Evolutionary conservation across 805 yeast species (phyloP).

Genomic region (fission yeast (Schizosaccharomyces pombe)): DNA sequence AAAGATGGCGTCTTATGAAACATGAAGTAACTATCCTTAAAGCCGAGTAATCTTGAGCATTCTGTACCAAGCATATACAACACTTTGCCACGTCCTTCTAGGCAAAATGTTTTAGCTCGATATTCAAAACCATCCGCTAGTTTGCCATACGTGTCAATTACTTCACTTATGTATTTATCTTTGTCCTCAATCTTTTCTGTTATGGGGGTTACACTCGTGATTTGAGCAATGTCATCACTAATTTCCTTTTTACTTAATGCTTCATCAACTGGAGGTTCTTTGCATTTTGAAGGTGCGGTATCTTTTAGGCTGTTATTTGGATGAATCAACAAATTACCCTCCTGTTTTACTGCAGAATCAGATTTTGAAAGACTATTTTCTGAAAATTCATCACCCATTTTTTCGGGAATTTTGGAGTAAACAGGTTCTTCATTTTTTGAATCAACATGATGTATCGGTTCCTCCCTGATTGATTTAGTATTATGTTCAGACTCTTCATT

Average conservation of each 20-base stretch:
- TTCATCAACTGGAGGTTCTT: background rate
- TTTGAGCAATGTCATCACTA: constrained; percentile 7
- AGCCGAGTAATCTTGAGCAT: constrained; percentile 21
- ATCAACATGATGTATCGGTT: too few relatives aligned
- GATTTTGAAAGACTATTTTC: too few relatives aligned
- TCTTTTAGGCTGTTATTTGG: too few relatives aligned
- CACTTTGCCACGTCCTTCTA: constrained; percentile 7
- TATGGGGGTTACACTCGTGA: constrained; percentile 5
- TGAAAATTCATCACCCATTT: too few relatives aligned
- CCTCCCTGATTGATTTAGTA: too few relatives aligned
- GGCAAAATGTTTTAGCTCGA: background rate
- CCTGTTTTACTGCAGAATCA: too few relatives aligned
- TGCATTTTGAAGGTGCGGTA: too few relatives aligned
- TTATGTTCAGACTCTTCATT: too few relatives aligned
- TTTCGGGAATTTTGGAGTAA: too few relatives aligned
- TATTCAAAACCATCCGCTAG: background rate
- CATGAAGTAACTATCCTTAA: constrained; percentile 31
- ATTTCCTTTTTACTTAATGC: constrained; percentile 3
- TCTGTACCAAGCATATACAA: constrained; percentile 21
- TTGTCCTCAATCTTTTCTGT: constrained; percentile 7
- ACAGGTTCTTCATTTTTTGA: too few relatives aligned
- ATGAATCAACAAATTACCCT: too few relatives aligned
- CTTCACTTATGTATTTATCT: background rate
- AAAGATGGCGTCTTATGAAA: constrained; percentile 21
- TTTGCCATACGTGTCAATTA: constrained; percentile 1